A percentile compares a stretch with the other conserved stretches of the same genome.
Evolutionary conservation across 2,329 filamentous ascomycete species (phyloP).

Genomic region (Ascocoryne sarcoides): DNA sequence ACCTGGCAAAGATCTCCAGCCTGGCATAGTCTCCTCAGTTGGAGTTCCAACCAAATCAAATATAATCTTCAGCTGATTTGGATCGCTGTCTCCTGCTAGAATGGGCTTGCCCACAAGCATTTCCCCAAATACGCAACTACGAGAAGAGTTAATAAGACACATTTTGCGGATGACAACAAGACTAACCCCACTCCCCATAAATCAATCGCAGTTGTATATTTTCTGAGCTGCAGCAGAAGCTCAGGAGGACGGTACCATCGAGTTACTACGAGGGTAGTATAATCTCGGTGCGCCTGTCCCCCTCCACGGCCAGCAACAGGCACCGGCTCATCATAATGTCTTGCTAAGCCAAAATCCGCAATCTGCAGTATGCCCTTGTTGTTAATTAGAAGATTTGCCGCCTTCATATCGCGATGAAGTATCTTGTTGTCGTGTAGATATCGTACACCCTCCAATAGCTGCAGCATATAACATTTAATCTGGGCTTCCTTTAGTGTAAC

Average conservation of each 20-base stretch:
- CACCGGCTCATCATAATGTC: slow-evolving; percentile 80
- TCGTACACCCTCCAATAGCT: slow-evolving; percentile 78
- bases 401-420: slow-evolving; percentile 97
- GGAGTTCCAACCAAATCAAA: slow-evolving; percentile 89
- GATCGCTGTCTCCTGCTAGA: slow-evolving; percentile 78
- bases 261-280: slow-evolving; percentile 94
- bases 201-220: slow-evolving; percentile 96
- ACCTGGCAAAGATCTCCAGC: slow-evolving; percentile 75
- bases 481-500: slow-evolving; percentile 82
- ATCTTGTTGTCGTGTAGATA: slow-evolving; percentile 90
- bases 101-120: slow-evolving; percentile 96
- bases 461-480: slow-evolving; percentile 96
- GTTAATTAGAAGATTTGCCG: slow-evolving; percentile 92
- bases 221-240: slow-evolving; percentile 75
- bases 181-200: slow-evolving; percentile 93
- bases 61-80: slow-evolving; percentile 85
- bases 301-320: slow-evolving; percentile 71
- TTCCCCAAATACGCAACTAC: slow-evolving; percentile 91
- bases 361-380: slow-evolving; percentile 92
- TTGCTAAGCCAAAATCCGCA: slow-evolving; percentile 89
- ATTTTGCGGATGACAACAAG: slow-evolving; percentile 4
- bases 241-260: slow-evolving; percentile 96
- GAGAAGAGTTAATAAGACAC: slow-evolving; percentile 8
- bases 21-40: slow-evolving; percentile 85
- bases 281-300: slow-evolving; percentile 79